Evolutionary conservation across 352 stramenopile species (phyloP).

Genomic region (Elongisporangium undulatum): DNA sequence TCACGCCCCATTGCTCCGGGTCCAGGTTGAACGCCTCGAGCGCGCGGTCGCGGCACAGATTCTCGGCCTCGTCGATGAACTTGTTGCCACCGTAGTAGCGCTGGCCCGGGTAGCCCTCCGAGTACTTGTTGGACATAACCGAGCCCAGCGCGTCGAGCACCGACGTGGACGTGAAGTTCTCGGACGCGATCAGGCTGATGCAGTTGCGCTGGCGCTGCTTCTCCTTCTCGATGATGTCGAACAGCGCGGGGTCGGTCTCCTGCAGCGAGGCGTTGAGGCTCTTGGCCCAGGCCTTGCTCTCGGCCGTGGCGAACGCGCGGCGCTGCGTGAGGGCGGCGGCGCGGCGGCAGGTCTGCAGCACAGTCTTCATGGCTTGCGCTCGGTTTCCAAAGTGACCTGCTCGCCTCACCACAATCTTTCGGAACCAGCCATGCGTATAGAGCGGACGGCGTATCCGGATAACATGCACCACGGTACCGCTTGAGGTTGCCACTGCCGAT

Average conservation of each 20-base stretch:
- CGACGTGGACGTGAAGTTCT: constrained; percentile 98
- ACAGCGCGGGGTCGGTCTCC: constrained; percentile 91
- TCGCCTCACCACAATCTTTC: constrained; percentile 3
- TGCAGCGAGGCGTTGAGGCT: constrained; percentile 87
- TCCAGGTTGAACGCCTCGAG: constrained; percentile 97
- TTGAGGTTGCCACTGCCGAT: background rate
- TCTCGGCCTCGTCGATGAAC: constrained; percentile 98
- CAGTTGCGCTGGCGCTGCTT: constrained; percentile 97
- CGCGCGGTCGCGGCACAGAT: constrained; percentile 96
- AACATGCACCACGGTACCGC: no score
- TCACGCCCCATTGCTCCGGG: constrained; percentile 94
- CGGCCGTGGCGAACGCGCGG: no score
- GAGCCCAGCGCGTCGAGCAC: constrained; percentile 98
- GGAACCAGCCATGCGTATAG: background rate
- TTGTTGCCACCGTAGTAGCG: constrained; percentile 99
- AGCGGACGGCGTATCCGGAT: no score
- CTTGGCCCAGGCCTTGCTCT: constrained; percentile 32
- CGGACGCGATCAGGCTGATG: constrained; percentile 99
- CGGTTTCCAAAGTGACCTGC: no score
- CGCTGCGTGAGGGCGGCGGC: no score
- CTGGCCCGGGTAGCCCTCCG: constrained; percentile 95
- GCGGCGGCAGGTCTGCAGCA: no score
- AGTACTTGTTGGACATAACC: constrained; percentile 99
- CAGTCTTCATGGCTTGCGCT: no score
- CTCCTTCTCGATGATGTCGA: constrained; percentile 96